phyloP scores from a whole-genome alignment of 2,329 filamentous ascomycete species.

The Leptodontidium sp. region DNA sequence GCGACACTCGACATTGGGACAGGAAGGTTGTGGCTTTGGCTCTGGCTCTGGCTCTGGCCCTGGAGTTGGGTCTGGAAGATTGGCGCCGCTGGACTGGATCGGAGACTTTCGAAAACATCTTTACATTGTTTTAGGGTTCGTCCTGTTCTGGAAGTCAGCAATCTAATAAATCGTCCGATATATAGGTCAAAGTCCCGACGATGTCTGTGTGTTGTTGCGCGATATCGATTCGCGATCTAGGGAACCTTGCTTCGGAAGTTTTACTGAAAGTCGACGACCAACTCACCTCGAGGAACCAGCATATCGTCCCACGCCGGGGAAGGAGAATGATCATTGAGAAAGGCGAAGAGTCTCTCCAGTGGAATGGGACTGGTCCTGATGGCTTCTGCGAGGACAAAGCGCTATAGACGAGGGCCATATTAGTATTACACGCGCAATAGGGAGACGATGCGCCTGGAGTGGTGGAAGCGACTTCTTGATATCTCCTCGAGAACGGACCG shows the following conservation, averaged over 20 bases:
- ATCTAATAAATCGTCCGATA: constrained; percentile 29
- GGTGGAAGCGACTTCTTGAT: constrained; percentile 29
- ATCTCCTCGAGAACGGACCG: not conserved
- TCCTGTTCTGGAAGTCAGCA: constrained; percentile 37
- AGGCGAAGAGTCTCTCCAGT: constrained; percentile 52
- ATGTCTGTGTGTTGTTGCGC: constrained; percentile 35
- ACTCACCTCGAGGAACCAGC: constrained; percentile 57
- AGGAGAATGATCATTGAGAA: constrained; percentile 52
- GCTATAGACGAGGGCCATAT: constrained; percentile 39
- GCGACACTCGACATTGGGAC: constrained; percentile 6
- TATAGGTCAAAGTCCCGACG: constrained; percentile 19
- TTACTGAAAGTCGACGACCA: constrained; percentile 28
- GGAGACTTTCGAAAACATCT: constrained; percentile 39
- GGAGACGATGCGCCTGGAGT: constrained; percentile 31
- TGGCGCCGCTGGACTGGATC: constrained; percentile 16
- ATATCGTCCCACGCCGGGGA: constrained; percentile 58
- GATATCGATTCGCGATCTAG: constrained; percentile 29
- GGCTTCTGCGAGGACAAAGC: constrained; percentile 59
- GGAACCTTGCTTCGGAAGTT: constrained; percentile 32
- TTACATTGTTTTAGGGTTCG: constrained; percentile 44
- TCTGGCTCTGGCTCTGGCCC: constrained; percentile 5
- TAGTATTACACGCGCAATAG: constrained; percentile 39
- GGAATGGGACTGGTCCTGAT: constrained; percentile 56
- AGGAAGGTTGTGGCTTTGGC: constrained; percentile 17
- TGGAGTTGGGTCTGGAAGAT: constrained; percentile 3